phyloP scores from a whole-genome alignment of 2,329 filamentous ascomycete genomes.

The Metarhizium sp. region DNA sequence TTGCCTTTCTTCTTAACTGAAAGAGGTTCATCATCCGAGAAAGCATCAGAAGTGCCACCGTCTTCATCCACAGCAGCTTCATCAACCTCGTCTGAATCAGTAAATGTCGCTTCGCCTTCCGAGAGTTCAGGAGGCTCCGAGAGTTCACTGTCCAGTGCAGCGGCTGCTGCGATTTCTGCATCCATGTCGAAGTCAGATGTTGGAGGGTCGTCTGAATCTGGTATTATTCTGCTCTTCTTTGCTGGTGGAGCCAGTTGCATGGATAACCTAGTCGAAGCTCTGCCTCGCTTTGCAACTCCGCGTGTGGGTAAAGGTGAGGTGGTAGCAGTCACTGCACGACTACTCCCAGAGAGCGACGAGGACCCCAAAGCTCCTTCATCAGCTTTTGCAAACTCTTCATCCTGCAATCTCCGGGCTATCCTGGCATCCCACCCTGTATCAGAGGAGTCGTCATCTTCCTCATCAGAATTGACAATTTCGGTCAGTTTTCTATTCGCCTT shows the following conservation, averaged over 20 bases:
- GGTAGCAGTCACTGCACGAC: background rate
- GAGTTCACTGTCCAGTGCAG: constrained; percentile 10
- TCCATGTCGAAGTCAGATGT: constrained; percentile 20
- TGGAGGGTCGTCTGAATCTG: constrained; percentile 19
- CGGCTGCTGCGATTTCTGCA: constrained; percentile 19
- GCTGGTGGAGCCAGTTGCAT: constrained; percentile 12
- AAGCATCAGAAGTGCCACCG: constrained; percentile 5
- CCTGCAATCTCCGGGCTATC: constrained; percentile 25
- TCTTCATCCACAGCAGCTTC: constrained; percentile 7
- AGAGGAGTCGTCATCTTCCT: constrained; percentile 20
- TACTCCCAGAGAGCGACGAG: constrained; percentile 4
- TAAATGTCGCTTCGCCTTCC: constrained; percentile 9
- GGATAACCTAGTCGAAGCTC: constrained; percentile 13
- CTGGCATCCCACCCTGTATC: constrained; percentile 18
- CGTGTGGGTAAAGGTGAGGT: constrained; percentile 6
- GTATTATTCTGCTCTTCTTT: constrained; percentile 21
- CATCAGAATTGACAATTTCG: constrained; percentile 32
- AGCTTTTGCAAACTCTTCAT: constrained; percentile 19
- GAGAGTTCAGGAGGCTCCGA: constrained; percentile 5
- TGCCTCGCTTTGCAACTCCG: constrained; percentile 14
- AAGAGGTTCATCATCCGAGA: constrained; percentile 21
- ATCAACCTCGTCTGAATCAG: constrained; percentile 9
- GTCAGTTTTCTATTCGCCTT: constrained; percentile 29
- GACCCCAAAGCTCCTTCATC: constrained; percentile 1
- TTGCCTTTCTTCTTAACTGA: constrained; percentile 12